Conservation (phyloP, 768 basidiomycete species). For the Clitopilus hobsonii region DNA sequence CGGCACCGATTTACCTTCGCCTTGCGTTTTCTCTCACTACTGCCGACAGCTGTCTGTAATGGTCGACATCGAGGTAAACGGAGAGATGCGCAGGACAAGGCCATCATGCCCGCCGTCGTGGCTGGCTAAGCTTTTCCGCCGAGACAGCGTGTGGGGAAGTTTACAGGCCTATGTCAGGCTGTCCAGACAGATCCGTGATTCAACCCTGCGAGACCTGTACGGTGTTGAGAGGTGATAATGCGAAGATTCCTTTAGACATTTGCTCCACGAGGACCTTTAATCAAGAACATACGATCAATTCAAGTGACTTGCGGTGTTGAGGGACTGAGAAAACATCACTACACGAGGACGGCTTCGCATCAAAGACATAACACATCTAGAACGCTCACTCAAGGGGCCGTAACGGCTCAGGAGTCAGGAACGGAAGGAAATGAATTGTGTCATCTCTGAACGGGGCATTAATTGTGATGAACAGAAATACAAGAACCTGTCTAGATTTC, state of each 20-base stretch:
- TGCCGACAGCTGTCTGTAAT: no score
- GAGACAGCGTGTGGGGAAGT: neutral
- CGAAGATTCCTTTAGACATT: neutral
- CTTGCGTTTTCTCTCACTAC: no score
- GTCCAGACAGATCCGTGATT: neutral
- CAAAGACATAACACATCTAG: neutral
- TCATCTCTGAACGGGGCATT: neutral
- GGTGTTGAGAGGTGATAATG: neutral
- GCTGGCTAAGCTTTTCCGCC: neutral
- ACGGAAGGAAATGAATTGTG: neutral
- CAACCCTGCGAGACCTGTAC: neutral
- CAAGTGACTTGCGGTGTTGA: neutral
- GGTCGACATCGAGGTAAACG: no score
- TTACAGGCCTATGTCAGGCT: neutral
- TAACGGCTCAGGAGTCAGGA: neutral
- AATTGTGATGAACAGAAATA: neutral
- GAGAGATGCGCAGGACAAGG: neutral
- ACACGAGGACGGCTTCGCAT: neutral
- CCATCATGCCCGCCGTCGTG: no score
- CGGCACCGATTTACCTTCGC: no score
- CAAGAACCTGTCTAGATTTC: conserved; percentile 58
- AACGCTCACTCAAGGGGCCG: neutral
- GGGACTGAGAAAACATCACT: neutral
- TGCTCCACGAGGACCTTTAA: neutral
- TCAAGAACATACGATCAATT: neutral